phyloP scores from a whole-genome alignment of 2,329 filamentous ascomycete genomes.

The Aureobasidium subglaciale region DNA sequence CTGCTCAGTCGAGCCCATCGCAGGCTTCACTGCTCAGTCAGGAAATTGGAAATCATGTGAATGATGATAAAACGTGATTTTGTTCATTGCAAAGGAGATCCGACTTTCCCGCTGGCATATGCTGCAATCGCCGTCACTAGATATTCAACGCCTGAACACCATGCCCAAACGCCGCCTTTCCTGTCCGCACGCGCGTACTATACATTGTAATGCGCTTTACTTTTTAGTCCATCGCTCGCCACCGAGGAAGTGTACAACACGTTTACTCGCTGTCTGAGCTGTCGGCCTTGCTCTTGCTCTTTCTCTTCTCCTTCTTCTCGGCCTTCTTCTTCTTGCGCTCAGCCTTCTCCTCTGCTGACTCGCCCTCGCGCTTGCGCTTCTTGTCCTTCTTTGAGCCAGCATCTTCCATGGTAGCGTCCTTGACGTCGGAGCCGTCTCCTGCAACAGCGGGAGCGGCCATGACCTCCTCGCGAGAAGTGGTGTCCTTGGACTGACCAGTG shows the following conservation, averaged over 20 bases:
- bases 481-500: constrained; percentile 30
- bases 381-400: constrained; percentile 36
- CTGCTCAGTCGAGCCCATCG: background rate
- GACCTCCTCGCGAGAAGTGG: constrained; percentile 36
- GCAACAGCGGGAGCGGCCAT: constrained; percentile 31
- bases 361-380: constrained; percentile 42
- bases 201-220: constrained; percentile 14
- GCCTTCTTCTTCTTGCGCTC: constrained; percentile 62
- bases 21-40: background rate
- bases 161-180: constrained; percentile 16
- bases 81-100: constrained; percentile 13
- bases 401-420: constrained; percentile 19
- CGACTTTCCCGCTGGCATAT: constrained; percentile 15
- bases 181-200: constrained; percentile 11
- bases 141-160: constrained; percentile 16
- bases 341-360: constrained; percentile 40
- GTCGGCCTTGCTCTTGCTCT: constrained; percentile 41
- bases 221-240: background rate
- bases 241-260: background rate
- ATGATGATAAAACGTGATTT: constrained; percentile 13
- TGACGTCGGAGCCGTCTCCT: constrained; percentile 20
- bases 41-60: background rate
- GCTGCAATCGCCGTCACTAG: constrained; percentile 14
- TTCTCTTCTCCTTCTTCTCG: constrained; percentile 70
- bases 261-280: constrained; percentile 35